Evolutionary conservation across 2,329 filamentous ascomycete genomes (phyloP), one percentile per base, ranked within the genome.

Genomic region (Nemania sp.): DNA sequence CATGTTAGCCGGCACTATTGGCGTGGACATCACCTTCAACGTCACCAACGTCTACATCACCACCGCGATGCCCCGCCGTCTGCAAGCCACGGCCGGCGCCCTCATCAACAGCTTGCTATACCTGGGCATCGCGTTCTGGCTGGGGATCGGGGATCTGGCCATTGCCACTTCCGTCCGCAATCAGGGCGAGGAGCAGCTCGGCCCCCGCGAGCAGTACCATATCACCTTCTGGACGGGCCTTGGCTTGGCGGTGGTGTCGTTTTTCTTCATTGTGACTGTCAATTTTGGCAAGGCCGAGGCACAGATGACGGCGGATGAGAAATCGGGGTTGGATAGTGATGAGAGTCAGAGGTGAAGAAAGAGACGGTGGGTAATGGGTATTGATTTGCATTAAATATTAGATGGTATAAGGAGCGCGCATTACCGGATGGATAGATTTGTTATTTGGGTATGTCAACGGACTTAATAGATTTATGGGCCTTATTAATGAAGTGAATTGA

Each of bases 1-100:
- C 62, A 91, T 91, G 89, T 77, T 91, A 3, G 88, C 89, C 70
- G 86, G 85, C 13, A 94, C 92, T 0, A 82, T 94, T 38, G 91
- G 90, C 20, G 89, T 94, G 67, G 92, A 95, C 74, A 88, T 94
- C 62, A 89, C 88, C 6, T 94, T 90, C 80, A 93, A 91, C 75
- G 86, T 94, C 1, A 87, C 89, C 20, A 94, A 92, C 74, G 87
- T 94, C 67, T 94, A 92, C 79, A 91, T 93, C 77, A 93, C 91
- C 0, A 93, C 91, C 0, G 87, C 86, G 15, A 82, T 94, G 70
- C 90, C 92, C 0, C 83, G 83, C 4, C 84, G 86, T 13, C 84
- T 89, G 57, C 92, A 95, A 76, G 92, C 91, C 0, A 82, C 93
- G 0, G 92, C 91, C 0, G 91, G 92, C 0, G 91, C 89, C 0